Evolutionary conservation across 371 early-diverging fungal species (phyloP), one percentile per base, ranked within the genome.

Genomic region (Mortierella sp.): DNA sequence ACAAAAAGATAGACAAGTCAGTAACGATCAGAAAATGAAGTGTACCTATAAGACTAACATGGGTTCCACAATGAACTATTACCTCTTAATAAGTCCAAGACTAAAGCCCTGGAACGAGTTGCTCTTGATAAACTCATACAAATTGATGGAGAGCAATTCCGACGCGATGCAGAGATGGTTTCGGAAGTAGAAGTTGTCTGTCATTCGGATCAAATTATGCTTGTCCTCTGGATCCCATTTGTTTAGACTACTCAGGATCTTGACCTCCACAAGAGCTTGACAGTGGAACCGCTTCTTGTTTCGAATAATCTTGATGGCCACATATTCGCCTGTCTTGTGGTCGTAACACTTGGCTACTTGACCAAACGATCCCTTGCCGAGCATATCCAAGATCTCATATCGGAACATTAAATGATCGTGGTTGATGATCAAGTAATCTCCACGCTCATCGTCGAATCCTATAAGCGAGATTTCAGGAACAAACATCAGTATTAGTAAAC

Each of bases 331-430:
- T 1, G 93, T 91, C 75, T 94, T 94, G 87, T 97, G 97, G 84
- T 98, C 97, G 40, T 90, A 90, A 66, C 97, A 97, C 72, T 96
- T 95, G 59, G 97, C 90, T 0, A 99, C 99, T 79, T 99, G 98
- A 12, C 99, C 99, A 88, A 99, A 99, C 4, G 97, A 97, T 1
- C 99, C 99, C 84, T 96, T 94, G 47, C 99, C 99, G 3, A 99
- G 85, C 45, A 94, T 85, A 18, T 93, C 94, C 47, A 97, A 52
- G 28, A 98, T 88, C 78, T 97, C 97, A 83, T 97, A 98, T 1
- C 99, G 91, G 79, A 96, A 98, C 59, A 88, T 88, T 47, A 98
- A 75, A 81, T 98, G 98, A 84, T 98, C 98, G 73, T 94, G 92
- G 60, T 88, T 85, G 28, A 93, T 90, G 22, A 96, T 90, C 59